A percentile compares a stretch with the other conserved stretches of the same genome.
Evolutionary conservation across 2,329 filamentous ascomycete genomes (phyloP).

Genomic region (Ceratocystis colombiana): DNA sequence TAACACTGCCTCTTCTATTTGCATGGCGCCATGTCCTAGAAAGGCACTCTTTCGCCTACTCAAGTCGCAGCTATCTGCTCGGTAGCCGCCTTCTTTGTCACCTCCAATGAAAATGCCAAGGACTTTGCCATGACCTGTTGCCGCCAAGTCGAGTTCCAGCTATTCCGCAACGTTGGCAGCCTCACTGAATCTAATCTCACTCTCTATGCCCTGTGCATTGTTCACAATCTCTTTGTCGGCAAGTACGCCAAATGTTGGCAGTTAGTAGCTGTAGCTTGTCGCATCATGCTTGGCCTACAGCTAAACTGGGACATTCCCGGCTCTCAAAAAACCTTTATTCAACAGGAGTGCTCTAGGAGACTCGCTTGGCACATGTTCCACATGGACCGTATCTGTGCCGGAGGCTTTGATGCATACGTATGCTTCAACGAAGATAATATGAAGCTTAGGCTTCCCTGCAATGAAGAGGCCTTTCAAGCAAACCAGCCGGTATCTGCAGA

Average conservation of each 20-base stretch:
- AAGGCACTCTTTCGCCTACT: slow-evolving; percentile 33
- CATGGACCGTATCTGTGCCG: slow-evolving; percentile 35
- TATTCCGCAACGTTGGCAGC: slow-evolving; percentile 36
- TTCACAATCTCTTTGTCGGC: slow-evolving; percentile 34
- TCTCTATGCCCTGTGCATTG: slow-evolving; percentile 33
- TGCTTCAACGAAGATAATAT: slow-evolving; percentile 34
- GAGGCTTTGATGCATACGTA: slow-evolving; percentile 37
- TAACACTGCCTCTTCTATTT: background rate
- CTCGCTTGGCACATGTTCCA: slow-evolving; percentile 36
- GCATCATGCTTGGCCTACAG: slow-evolving; percentile 35
- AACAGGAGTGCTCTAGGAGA: slow-evolving; percentile 34
- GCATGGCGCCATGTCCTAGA: slow-evolving; percentile 25
- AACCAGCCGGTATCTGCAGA: slow-evolving; percentile 31
- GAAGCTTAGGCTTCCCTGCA: slow-evolving; percentile 34
- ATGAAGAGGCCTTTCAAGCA: slow-evolving; percentile 32
- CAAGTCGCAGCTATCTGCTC: slow-evolving; percentile 36
- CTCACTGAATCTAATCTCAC: slow-evolving; percentile 33
- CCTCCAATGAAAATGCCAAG: slow-evolving; percentile 31
- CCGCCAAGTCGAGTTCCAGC: slow-evolving; percentile 35
- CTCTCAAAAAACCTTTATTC: slow-evolving; percentile 31
- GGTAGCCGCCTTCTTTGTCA: slow-evolving; percentile 34
- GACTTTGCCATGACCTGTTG: slow-evolving; percentile 35
- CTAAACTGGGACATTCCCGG: slow-evolving; percentile 35
- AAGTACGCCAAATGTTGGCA: slow-evolving; percentile 37
- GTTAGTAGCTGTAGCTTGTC: slow-evolving; percentile 33